Conservation (phyloP, 1,139 yeast species). For the Pichia sp. region DNA sequence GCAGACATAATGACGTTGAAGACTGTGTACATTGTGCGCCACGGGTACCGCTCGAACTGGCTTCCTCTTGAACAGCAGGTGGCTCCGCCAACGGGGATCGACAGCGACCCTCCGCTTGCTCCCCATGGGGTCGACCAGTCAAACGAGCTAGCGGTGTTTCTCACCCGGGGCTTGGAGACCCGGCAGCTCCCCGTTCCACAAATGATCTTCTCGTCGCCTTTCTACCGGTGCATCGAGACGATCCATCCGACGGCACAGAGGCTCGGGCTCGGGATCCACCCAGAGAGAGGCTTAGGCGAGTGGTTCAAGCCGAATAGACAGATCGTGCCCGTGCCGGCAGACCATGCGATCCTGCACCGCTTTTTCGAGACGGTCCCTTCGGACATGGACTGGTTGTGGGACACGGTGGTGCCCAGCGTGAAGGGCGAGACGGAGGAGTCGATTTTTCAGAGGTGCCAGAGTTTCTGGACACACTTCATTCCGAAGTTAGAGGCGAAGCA, state of each 20-base stretch:
- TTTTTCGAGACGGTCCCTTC: constrained; percentile 43
- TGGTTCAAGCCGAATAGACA: constrained; percentile 51
- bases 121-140: constrained; percentile 64
- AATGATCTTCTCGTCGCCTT: constrained; percentile 53
- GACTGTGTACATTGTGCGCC: constrained; percentile 52
- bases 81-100: constrained; percentile 57
- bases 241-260: constrained; percentile 46
- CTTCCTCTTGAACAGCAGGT: constrained; percentile 39
- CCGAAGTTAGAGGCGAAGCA: constrained; percentile 42
- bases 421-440: constrained; percentile 49
- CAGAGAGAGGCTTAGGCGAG: constrained; percentile 59
- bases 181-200: constrained; percentile 37
- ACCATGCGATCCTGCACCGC: constrained; percentile 36
- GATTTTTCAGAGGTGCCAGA: constrained; percentile 42
- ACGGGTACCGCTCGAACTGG: constrained; percentile 62
- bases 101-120: constrained; percentile 58
- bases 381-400: constrained; percentile 42
- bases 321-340: constrained; percentile 50
- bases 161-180: constrained; percentile 34
- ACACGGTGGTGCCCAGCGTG: constrained; percentile 45
- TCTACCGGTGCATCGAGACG: constrained; percentile 57
- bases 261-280: constrained; percentile 40
- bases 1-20: constrained; percentile 42
- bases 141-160: constrained; percentile 43
- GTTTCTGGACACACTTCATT: constrained; percentile 46